Base-by-base conservation (phyloP, 441 rosid genomes). In the Raphanus hybrid region DNA sequence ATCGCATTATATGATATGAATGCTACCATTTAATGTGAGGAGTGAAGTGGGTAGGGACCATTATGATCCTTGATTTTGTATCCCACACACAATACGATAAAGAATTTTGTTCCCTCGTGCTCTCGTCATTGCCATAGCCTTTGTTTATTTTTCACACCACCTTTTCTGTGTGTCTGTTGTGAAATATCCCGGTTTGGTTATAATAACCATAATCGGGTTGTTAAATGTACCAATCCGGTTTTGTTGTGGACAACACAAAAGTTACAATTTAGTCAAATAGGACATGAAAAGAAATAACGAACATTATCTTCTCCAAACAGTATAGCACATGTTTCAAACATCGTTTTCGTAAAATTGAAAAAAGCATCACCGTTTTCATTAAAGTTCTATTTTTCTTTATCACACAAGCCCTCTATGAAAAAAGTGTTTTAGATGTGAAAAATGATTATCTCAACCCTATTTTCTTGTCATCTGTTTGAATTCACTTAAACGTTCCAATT, bases 41-140 rank as follows among this genome's bases (percentile, higher is more conserved):
- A 69, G 14, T 14, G 74, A 18, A 69, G 27, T 67, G 52, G 5
- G 74, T 50, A 52, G 74, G 80, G 80, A 27, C 71, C 70, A 54
- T 63, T 52, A 54, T 63, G 75, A 26, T 62, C 64, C 69, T 68
- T 76, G 69, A 34, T 69, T 35, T 35, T 61, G 74, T 62, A 67
- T 43, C 52, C 39, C 55, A 59, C 67, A 26, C 67, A 43, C 39
- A n/a, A 68, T 50, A 48, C 74, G 62, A 45, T 45, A 15, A 8
- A 72, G 59, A 59, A 58, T 43, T 43, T 8, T 27, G 37, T 37
- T 55, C 70, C 71, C 43, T 81, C 62, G 60, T 43, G 34, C 57
- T 64, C 1, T 48, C 67, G 39, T 59, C 43, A 68, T 18, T 63
- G 7, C 43, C 35, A 70, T 59, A 10, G 43, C 75, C 58, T 41